Evolutionary conservation across 2,329 filamentous ascomycete species (phyloP), one percentile per base, ranked within the genome.

Genomic region (Calonectria montana): DNA sequence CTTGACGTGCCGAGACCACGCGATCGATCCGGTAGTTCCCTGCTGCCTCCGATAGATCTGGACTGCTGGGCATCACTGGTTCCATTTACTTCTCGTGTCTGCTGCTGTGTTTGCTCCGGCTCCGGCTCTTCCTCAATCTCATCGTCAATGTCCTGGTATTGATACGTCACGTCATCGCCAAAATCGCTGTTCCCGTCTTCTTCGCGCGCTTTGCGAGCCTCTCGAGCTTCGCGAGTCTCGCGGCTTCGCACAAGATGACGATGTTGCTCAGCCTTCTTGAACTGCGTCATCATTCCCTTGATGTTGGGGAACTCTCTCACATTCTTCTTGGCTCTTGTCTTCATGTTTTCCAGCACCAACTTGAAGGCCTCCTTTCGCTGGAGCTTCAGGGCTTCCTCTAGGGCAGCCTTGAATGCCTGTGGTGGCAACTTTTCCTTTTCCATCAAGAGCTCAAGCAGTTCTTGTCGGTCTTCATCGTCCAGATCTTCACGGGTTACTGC

Each of bases 121-220:
- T 72, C 50, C 18, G 67, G 53, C 1, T 66, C 62, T 12, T 67
- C 71, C 3, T 65, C 63, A n/a, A 45, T 61, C 25, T 57, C 67
- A 21, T 73, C 71, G 31, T 73, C 71, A 70, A 73, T 73, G 25
- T 73, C 71, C 25, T 73, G 71, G n/a, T 64, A 67, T 3, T 41
- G 27, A n/a, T 37, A 43, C 12, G 62, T n/a, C 21, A 67, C 55
- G 35, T 70, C 71, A 4, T 73, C 71, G 5, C 67, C 71, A 53
- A 73, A 73, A 43, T 73, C 71, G 35, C 71, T 73, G 41, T 73
- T 73, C 21, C 21, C 63, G 21, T 69, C 65, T 5, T 70, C 67
- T 2, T 73, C 50, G 4, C 31, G 31, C 2, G 43, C 55, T 3
- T n/a, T 47, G 21, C 45, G 61, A 39, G 37, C 25, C 5, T 64